A percentile compares a stretch with the other conserved stretches of the same genome.
phyloP scores from a whole-genome alignment of 192 early-diverging fungal species.

The Entomortierella beljakovae region DNA sequence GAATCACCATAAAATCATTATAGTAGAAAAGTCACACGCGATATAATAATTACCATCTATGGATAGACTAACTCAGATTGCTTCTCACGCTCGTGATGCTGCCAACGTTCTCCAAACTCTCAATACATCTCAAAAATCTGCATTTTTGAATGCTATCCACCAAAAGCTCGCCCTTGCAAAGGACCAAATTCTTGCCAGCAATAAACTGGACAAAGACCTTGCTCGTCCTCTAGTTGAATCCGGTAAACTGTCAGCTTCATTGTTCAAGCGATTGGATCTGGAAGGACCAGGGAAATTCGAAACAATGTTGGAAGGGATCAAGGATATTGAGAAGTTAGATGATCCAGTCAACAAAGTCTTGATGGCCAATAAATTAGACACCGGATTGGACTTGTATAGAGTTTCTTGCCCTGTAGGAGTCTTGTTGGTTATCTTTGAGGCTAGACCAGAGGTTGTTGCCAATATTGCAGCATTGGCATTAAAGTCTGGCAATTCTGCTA shows the following conservation, averaged over 20 bases:
- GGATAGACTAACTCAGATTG: constrained; percentile 57
- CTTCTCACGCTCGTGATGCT: constrained; percentile 74
- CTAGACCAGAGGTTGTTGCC: constrained; percentile 98
- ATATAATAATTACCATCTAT: background rate
- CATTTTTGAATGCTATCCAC: constrained; percentile 78
- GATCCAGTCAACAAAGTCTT: constrained; percentile 90
- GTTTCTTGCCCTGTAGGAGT: constrained; percentile 96
- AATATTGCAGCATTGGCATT: constrained; percentile 95
- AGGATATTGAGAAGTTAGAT: constrained; percentile 85
- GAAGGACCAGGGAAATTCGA: constrained; percentile 86
- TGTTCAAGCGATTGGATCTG: constrained; percentile 93
- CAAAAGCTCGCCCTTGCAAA: constrained; percentile 72
- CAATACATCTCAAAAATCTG: constrained; percentile 79
- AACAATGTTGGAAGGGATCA: constrained; percentile 88
- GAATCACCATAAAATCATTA: too few species aligned
- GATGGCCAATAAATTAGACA: constrained; percentile 81
- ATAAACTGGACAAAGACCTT: constrained; percentile 82
- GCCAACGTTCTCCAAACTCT: constrained; percentile 79
- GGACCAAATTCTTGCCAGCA: constrained; percentile 79
- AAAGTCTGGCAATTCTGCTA: constrained; percentile 97
- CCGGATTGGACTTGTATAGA: constrained; percentile 88
- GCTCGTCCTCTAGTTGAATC: constrained; percentile 66
- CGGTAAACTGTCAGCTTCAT: constrained; percentile 78
- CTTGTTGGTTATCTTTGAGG: constrained; percentile 97
- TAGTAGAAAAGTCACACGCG: background rate